A percentile compares a stretch with the other conserved stretches of the same genome.
These are phyloP conservation scores for Poa pratensis DNA, from an alignment of 176 grass and related monocot genomes.

Conservation along the genomic window DNA sequence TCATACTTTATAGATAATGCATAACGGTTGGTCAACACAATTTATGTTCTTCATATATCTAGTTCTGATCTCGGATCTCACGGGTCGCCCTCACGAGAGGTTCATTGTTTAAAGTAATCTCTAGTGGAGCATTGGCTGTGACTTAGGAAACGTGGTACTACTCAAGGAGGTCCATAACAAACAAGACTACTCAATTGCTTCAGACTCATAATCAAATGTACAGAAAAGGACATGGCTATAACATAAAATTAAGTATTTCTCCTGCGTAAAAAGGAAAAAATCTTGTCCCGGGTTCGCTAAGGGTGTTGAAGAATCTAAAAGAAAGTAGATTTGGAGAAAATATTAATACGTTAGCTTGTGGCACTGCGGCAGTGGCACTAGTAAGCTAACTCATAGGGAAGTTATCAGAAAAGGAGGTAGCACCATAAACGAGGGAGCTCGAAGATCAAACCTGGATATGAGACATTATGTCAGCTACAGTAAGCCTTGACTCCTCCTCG, in stretches of 20 bases:
- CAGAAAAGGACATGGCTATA: neutral
- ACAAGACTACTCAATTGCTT: neutral
- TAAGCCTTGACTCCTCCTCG: conserved; percentile 65
- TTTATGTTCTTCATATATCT: neutral
- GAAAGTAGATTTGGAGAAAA: neutral
- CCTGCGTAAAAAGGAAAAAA: neutral
- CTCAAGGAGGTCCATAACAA: neutral
- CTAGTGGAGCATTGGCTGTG: neutral
- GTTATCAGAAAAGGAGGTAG: conserved; percentile 17
- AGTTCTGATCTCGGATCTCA: neutral
- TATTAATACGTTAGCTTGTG: neutral
- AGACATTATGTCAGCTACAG: conserved; percentile 75
- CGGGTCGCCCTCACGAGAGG: neutral
- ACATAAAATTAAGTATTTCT: neutral
- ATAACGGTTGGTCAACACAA: neutral
- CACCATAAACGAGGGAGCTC: neutral
- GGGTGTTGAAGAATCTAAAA: neutral
- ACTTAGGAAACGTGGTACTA: neutral
- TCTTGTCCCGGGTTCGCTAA: neutral
- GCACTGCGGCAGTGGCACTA: neutral
- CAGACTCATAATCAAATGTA: neutral
- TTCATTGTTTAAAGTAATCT: neutral
- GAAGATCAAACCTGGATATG: conserved; percentile 70
- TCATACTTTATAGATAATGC: conserved; percentile 25
- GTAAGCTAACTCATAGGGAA: neutral